Base-by-base conservation (phyloP, 257 asterid species). In the Capsicum pubescens region DNA sequence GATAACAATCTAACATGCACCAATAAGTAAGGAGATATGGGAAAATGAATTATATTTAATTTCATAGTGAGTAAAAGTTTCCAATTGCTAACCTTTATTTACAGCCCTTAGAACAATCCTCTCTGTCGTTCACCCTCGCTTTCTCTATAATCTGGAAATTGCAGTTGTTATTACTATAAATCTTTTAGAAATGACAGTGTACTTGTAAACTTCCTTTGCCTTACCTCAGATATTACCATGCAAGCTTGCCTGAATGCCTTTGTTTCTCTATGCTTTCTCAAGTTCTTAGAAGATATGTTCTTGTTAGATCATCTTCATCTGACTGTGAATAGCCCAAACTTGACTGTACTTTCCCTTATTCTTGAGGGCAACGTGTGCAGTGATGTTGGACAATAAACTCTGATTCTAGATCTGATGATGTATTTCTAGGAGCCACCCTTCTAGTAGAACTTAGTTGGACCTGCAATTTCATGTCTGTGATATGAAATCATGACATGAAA, bases 161-260 rank as follows among this genome's bases (percentile, higher is more conserved):
- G 81, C 63, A 50, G 13, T 76, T 76, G 61, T 76, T 26, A 21
- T 13, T 52, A 52, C 48, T 76, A 14, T 26, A 52, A 2, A 52
- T 76, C 60, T 76, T 44, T 76, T 52, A 8, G 14, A 26, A 76
- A 76, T 76, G 46, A 52, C 26, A 76, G 5, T 76, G 21, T 50
- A 74, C 61, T 74, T 26, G 61, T 10, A 7, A 8, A 60, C 80
- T 50, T 74, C 10, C 60, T 74, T 74, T 50, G 80, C 36, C 60
- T 69, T 39, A 39, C 50, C 78, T 13, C 21, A 74, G 60, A 19
- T 50, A 74, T 21, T 74, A 69, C 60, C 80, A 21, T 52, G 81
- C 61, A 16, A 26, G n/a, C 12, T 46, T 52, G 48, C 26, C 26
- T 52, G 21, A 76, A 52, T 76, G 63, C 12, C 14, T 26, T 13